These are phyloP conservation scores for Debaryomycetaceae sp. DNA, from an alignment of 1,139 yeast species.

Conservation along the genomic window DNA sequence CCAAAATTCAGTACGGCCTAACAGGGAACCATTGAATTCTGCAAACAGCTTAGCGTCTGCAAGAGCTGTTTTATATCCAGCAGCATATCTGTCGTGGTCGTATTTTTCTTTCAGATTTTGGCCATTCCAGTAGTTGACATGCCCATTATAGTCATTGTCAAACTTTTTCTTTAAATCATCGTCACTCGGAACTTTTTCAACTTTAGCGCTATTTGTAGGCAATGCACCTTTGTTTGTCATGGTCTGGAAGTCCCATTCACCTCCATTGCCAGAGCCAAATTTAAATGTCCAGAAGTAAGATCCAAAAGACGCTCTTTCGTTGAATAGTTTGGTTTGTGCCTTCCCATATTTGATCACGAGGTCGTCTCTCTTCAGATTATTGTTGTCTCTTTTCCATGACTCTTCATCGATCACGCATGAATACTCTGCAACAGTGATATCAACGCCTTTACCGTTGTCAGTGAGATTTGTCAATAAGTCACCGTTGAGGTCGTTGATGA, in stretches of 20 bases:
- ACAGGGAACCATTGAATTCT: slow-evolving; percentile 59
- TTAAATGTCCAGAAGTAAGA: slow-evolving; percentile 88
- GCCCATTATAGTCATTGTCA: slow-evolving; percentile 41
- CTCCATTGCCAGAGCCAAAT: slow-evolving; percentile 86
- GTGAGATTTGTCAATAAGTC: slow-evolving; percentile 52
- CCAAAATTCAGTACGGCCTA: slow-evolving; percentile 78
- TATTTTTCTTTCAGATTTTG: slow-evolving; percentile 57
- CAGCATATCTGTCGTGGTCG: slow-evolving; percentile 78
- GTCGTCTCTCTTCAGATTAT: slow-evolving; percentile 41
- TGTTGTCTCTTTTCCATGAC: slow-evolving; percentile 61
- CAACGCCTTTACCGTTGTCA: slow-evolving; percentile 51
- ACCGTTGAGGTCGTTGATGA: slow-evolving; percentile 53
- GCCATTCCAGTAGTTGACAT: slow-evolving; percentile 65
- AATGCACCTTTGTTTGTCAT: slow-evolving; percentile 70
- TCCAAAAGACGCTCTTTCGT: slow-evolving; percentile 59
- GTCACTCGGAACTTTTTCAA: slow-evolving; percentile 33
- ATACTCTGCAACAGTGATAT: slow-evolving; percentile 82
- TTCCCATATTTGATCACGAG: slow-evolving; percentile 37
- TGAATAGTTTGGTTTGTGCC: slow-evolving; percentile 41
- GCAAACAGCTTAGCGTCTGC: slow-evolving; percentile 67
- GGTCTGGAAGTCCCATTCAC: slow-evolving; percentile 91
- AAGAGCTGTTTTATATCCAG: slow-evolving; percentile 77
- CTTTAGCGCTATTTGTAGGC: slow-evolving; percentile 17
- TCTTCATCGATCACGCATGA: slow-evolving; percentile 80
- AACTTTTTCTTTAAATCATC: slow-evolving; percentile 41